A percentile compares a stretch with the other conserved stretches of the same genome.
Conservation (phyloP, 306 rosid genomes). For the Carpinus viminea region DNA sequence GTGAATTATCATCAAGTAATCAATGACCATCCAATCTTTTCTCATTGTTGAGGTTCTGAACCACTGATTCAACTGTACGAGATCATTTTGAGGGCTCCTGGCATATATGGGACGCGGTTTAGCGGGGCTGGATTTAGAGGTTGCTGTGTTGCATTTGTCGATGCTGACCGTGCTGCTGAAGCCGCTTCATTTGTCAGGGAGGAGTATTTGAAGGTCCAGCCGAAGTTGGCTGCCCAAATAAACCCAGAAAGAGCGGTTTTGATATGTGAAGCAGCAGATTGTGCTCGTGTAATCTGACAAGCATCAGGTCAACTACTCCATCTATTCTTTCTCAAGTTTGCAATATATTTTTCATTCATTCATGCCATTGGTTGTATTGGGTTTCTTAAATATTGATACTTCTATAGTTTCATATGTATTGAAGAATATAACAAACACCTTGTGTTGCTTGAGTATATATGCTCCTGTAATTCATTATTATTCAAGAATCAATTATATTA, state of each 20-base stretch:
- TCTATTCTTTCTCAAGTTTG: background rate
- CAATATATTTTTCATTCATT: background rate
- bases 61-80: constrained; percentile 78
- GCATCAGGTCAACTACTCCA: background rate
- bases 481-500: background rate
- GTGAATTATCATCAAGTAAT: constrained; percentile 12
- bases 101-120: constrained; percentile 85
- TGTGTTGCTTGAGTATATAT: background rate
- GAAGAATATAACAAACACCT: background rate
- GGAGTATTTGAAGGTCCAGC: constrained; percentile 67
- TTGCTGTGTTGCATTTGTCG: constrained; percentile 86
- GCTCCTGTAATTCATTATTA: background rate
- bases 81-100: constrained; percentile 79
- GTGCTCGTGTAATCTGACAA: constrained; percentile 60
- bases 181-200: constrained; percentile 69
- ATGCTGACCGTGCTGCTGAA: constrained; percentile 57
- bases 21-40: constrained; percentile 19
- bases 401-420: background rate
- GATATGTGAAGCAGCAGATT: constrained; percentile 73
- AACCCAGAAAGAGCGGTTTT: constrained; percentile 46
- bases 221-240: constrained; percentile 52
- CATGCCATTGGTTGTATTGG: background rate
- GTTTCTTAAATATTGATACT: background rate
- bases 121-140: constrained; percentile 99
- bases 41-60: constrained; percentile 55